Percentiles rank a stretch among this genome's conserved stretches.
Conservation (phyloP, 139 green algal species). For the Tetraselmis chui region DNA sequence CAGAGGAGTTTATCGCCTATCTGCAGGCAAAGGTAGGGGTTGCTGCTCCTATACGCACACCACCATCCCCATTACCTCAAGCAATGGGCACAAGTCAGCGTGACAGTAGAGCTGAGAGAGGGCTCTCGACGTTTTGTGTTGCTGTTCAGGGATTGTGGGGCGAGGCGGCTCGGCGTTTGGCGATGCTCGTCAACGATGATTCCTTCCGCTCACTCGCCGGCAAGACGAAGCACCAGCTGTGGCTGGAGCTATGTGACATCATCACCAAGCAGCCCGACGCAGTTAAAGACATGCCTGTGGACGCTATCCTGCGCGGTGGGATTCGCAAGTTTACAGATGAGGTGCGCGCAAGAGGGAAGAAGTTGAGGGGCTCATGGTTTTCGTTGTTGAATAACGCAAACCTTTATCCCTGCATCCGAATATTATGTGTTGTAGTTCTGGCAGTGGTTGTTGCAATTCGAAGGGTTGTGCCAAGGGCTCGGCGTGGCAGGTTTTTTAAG, state of each 20-base stretch:
- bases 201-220: slow-evolving; percentile 84
- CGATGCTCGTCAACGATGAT: slow-evolving; percentile 79
- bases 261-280: slow-evolving; percentile 82
- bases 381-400: no score
- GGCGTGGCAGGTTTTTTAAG: no score
- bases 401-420: no score
- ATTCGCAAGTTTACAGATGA: slow-evolving; percentile 87
- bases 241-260: slow-evolving; percentile 97
- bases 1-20: slow-evolving; percentile 95
- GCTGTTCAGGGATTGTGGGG: slow-evolving; percentile 64
- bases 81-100: no score
- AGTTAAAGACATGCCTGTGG: slow-evolving; percentile 50
- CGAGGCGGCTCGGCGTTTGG: slow-evolving; percentile 72
- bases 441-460: no score
- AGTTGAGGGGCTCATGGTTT: no score
- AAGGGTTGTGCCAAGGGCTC: no score
- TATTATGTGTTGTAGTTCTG: no score
- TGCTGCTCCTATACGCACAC: not conserved
- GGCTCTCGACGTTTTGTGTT: no score
- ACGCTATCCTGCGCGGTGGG: slow-evolving; percentile 69
- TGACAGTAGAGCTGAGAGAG: no score
- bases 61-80: not conserved
- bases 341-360: no score
- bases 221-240: slow-evolving; percentile 93
- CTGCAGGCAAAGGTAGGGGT: slow-evolving; percentile 53